These are phyloP conservation scores for Porphyrellus sp. DNA, from an alignment of 1,284 basidiomycete genomes.

Conservation along the genomic window DNA sequence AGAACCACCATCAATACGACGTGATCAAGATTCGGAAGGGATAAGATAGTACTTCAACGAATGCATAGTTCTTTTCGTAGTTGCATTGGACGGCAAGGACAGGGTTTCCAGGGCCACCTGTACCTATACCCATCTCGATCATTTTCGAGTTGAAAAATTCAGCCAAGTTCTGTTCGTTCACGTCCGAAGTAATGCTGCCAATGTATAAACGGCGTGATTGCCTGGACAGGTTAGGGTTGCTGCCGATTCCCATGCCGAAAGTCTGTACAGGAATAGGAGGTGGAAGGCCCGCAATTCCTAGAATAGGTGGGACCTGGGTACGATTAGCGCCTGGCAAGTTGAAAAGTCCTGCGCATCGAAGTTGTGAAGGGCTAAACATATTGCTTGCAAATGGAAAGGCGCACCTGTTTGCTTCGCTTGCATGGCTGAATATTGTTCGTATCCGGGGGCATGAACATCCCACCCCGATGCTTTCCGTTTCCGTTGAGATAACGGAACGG, in stretches of 20 bases:
- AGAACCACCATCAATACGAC: constrained; percentile 14
- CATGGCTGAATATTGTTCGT: constrained; percentile 90
- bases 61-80: constrained; percentile 97
- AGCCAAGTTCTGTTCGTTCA: constrained; percentile 86
- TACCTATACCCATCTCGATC: constrained; percentile 85
- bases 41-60: constrained; percentile 73
- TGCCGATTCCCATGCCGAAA: constrained; percentile 80
- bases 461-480: constrained; percentile 88
- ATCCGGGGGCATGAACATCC: constrained; percentile 94
- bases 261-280: constrained; percentile 79
- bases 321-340: constrained; percentile 90
- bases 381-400: constrained; percentile 17
- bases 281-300: constrained; percentile 73
- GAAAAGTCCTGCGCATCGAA: constrained; percentile 65
- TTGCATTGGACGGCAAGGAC: constrained; percentile 93
- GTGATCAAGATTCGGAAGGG: background rate
- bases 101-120: constrained; percentile 83
- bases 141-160: constrained; percentile 96
- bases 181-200: constrained; percentile 89
- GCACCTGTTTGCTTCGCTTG: constrained; percentile 96
- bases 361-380: constrained; percentile 2
- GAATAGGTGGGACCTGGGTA: constrained; percentile 79
- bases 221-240: constrained; percentile 81
- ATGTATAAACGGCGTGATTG: constrained; percentile 95
- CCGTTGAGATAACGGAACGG: constrained; percentile 80